Base-by-base conservation (phyloP, 768 basidiomycete genomes). In the Gelatoporia subvermispora region DNA sequence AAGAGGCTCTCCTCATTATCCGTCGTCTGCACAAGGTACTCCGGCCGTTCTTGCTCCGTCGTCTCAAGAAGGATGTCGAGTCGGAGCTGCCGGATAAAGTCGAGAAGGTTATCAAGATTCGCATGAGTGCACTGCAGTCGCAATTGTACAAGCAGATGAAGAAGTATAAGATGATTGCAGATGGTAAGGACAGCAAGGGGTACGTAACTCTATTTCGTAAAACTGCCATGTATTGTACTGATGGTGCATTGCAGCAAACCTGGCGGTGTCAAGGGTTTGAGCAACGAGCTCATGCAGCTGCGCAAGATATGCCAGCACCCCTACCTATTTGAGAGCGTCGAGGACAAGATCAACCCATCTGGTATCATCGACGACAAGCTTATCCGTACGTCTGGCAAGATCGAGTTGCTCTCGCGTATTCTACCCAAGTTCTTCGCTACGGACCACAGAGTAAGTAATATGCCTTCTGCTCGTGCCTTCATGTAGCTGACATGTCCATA, bases 251-350 rank as follows among this genome's bases (percentile, higher is more conserved):
- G 41, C 21, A 63, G 62, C 39, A 63, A 63, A 56, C 37, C 48
- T 2, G 79, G 75, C 16, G 88, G 91, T 57, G 85, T 95, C 45
- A 93, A 91, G 61, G 90, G 90, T 51, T 68, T 92, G 41, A 91
- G 91, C 62, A 97, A 97, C 58, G 93, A 94, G 67, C 79, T 97
- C 18, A 97, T 97, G 88, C 93, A 98, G 68, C 78, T 98, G 41
- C 86, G 96, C 52, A 99, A 99, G 73, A 94, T 96, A 54, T 95
- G 93, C 65, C 93, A 96, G 62, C 96, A 99, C 67, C 96, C 96
- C 3, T 99, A 89, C 78, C 73, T 96, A 53, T 97, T 98, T 60
- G 86, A 92, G 54, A 88, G 87, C 52, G 94, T 97, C 52, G 96
- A 98, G 64, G 88, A 94, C 67, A 91, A 85, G 62, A 83, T 98